These are phyloP conservation scores for Beauveria sp. DNA, from an alignment of 2,329 filamentous ascomycete species.

Conservation along the genomic window DNA sequence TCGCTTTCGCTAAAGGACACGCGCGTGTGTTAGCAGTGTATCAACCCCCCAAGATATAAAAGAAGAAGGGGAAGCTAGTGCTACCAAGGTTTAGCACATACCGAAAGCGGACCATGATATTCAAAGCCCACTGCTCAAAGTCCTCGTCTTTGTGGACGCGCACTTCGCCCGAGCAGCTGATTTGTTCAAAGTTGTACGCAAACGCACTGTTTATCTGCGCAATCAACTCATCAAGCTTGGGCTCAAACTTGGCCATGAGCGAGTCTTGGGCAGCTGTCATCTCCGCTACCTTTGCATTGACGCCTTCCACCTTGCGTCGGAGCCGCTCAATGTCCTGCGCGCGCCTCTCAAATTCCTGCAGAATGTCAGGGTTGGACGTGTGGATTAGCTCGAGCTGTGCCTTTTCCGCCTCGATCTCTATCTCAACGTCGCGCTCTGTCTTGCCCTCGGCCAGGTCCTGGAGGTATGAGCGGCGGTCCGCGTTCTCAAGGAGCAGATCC, in stretches of 20 bases:
- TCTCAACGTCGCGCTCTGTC: slow-evolving; percentile 56
- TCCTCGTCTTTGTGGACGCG: slow-evolving; percentile 82
- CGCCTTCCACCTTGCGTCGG: slow-evolving; percentile 46
- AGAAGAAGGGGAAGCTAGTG: background rate
- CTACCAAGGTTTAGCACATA: slow-evolving; percentile 30
- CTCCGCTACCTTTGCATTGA: slow-evolving; percentile 46
- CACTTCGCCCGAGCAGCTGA: slow-evolving; percentile 90
- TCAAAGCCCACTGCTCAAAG: slow-evolving; percentile 88
- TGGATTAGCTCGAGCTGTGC: slow-evolving; percentile 75
- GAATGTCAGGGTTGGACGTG: slow-evolving; percentile 64
- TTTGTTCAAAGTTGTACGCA: slow-evolving; percentile 85
- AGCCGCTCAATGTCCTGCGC: slow-evolving; percentile 61
- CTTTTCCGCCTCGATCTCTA: slow-evolving; percentile 66
- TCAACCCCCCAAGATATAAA: background rate
- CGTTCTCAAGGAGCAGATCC: slow-evolving; percentile 31
- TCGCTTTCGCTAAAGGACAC: slow-evolving; percentile 58
- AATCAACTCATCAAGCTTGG: slow-evolving; percentile 69
- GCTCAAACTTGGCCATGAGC: slow-evolving; percentile 73
- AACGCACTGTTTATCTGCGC: slow-evolving; percentile 83
- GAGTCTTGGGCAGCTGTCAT: slow-evolving; percentile 53
- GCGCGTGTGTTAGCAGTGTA: slow-evolving; percentile 7
- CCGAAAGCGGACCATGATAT: slow-evolving; percentile 94
- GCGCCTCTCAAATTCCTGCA: slow-evolving; percentile 71
- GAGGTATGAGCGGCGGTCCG: slow-evolving; percentile 34
- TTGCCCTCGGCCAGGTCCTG: slow-evolving; percentile 38